These are phyloP conservation scores for Volvox africanus DNA, from an alignment of 139 green algal genomes.

Conservation along the genomic window DNA sequence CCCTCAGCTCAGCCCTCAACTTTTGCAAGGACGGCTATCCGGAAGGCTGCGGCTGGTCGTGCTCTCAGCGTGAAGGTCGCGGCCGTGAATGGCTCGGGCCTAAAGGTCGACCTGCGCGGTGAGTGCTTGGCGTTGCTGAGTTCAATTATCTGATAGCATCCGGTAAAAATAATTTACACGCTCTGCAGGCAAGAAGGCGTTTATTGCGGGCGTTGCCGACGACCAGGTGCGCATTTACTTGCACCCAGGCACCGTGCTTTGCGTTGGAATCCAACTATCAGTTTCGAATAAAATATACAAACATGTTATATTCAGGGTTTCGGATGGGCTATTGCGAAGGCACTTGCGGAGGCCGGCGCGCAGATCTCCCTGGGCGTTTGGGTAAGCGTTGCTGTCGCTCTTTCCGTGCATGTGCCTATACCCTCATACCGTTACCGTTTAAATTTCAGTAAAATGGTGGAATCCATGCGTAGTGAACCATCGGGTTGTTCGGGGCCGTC, in stretches of 20 bases:
- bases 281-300: neutral
- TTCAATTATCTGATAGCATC: neutral
- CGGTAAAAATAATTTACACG: neutral
- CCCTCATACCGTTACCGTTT: too few relatives aligned
- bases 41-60: constrained; percentile 7
- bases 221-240: constrained; percentile 84
- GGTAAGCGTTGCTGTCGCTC: constrained; percentile 88
- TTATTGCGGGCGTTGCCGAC: constrained; percentile 98
- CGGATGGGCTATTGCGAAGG: constrained; percentile 97
- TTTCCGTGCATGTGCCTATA: too few relatives aligned
- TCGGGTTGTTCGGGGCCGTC: too few relatives aligned
- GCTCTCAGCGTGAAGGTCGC: constrained; percentile 36
- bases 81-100: constrained; percentile 56
- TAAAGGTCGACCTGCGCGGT: constrained; percentile 79
- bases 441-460: too few relatives aligned
- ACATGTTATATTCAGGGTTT: constrained; percentile 80
- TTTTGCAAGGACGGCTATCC: neutral
- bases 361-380: constrained; percentile 98
- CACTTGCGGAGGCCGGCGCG: constrained; percentile 93
- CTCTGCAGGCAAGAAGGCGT: constrained; percentile 95
- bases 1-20: neutral
- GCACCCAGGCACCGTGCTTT: neutral
- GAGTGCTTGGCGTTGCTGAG: neutral
- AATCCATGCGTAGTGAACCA: too few relatives aligned
- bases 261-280: neutral